Evolutionary conservation across 805 yeast genomes (phyloP).

Genomic region (Teunomyces kruisii): DNA sequence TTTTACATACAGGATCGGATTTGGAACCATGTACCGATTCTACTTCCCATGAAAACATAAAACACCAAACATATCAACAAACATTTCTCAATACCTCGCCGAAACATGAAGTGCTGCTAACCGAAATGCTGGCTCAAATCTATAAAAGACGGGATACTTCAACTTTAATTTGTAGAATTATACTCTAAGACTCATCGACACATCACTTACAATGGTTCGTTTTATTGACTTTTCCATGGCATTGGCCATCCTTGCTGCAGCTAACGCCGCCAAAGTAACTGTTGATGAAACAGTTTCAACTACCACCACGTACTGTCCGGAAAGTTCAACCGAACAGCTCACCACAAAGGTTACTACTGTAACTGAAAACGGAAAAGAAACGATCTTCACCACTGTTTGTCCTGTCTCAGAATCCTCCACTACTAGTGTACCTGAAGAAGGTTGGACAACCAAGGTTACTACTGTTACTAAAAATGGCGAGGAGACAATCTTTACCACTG

Average conservation of each 20-base stretch:
- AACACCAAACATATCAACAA: neutral
- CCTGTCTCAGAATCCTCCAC: no score
- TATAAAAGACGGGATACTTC: no score
- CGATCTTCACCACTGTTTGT: no score
- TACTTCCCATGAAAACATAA: neutral
- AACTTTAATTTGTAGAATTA: no score
- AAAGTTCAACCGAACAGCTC: constrained; percentile 9
- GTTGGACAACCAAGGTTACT: constrained; percentile 9
- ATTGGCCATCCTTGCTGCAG: neutral
- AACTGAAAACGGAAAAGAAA: constrained; percentile 7
- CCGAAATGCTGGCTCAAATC: neutral
- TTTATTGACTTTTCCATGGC: neutral
- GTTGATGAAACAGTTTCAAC: neutral
- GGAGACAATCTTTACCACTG: constrained; percentile 16
- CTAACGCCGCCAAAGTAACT: neutral
- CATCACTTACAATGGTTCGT: neutral
- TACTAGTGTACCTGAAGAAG: no score
- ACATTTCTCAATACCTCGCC: neutral
- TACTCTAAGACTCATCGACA: no score
- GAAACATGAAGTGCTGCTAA: neutral
- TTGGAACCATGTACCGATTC: neutral
- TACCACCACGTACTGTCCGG: constrained; percentile 21
- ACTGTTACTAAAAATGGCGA: constrained; percentile 15
- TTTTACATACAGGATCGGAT: no score
- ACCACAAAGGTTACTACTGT: constrained; percentile 15